Conservation (phyloP, 352 stramenopile species). For the Achlya hypogyna region DNA sequence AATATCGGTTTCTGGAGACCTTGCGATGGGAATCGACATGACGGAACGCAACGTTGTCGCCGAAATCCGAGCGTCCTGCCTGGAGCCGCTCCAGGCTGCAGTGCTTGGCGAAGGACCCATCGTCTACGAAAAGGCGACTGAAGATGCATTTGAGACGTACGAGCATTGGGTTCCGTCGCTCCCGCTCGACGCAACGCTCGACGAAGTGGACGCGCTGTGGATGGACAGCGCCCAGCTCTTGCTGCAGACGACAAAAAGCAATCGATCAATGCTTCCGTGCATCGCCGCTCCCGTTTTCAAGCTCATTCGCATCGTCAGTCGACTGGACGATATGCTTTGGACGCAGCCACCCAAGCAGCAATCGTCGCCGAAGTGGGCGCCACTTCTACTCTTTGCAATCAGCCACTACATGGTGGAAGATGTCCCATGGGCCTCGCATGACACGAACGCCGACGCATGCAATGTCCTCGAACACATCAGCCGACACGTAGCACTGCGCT, state of each 20-base stretch:
- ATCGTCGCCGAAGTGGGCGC: not conserved
- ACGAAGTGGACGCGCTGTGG: not conserved
- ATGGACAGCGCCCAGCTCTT: not conserved
- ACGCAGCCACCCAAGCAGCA: not conserved
- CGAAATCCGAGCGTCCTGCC: not conserved
- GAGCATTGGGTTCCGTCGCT: not conserved
- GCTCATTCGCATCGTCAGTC: not conserved
- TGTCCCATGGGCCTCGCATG: too few relatives aligned
- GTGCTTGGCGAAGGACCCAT: not conserved
- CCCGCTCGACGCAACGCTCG: not conserved
- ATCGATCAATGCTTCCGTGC: not conserved
- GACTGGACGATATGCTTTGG: not conserved
- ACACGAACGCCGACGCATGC: too few relatives aligned
- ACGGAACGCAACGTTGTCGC: not conserved
- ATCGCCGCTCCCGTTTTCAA: not conserved
- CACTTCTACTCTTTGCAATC: not conserved
- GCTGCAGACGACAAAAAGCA: not conserved
- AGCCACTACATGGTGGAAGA: not conserved
- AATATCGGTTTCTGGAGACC: not conserved
- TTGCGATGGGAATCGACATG: too few relatives aligned
- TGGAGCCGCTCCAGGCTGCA: not conserved
- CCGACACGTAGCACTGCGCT: too few relatives aligned
- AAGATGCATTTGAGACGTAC: not conserved
- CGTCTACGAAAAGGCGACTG: not conserved
- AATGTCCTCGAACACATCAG: too few relatives aligned